Percentiles rank a stretch among this genome's conserved stretches.
Evolutionary conservation across 176 grass and related monocot species (phyloP).

Genomic region (Avena eriantha): DNA sequence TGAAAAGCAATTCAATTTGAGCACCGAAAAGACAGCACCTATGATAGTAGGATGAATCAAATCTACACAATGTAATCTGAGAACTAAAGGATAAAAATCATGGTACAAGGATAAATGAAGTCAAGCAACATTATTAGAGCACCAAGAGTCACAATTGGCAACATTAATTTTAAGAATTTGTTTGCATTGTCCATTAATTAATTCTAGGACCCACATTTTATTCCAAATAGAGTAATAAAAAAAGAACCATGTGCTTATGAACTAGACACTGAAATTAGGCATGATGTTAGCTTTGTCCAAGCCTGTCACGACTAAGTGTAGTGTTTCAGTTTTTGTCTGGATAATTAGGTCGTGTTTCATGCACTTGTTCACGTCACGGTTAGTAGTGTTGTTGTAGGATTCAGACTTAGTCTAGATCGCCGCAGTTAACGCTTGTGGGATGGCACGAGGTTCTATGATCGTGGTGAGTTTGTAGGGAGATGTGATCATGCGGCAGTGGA

Average conservation of each 20-base stretch:
- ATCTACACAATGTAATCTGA: background rate
- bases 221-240: background rate
- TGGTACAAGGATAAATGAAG: conserved; percentile 20
- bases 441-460: too few species aligned
- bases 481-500: too few species aligned
- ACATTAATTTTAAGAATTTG: conserved; percentile 40
- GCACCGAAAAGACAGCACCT: conserved; percentile 24
- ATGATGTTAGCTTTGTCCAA: too few species aligned
- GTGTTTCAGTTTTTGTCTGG: too few species aligned
- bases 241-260: too few species aligned
- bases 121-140: conserved; percentile 2
- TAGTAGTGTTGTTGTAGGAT: too few species aligned
- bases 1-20: conserved; percentile 2
- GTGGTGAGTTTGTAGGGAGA: too few species aligned
- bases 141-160: conserved; percentile 2
- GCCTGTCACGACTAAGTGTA: too few species aligned
- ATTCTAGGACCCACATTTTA: conserved; percentile 32
- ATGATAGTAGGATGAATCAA: conserved; percentile 21
- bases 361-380: too few species aligned
- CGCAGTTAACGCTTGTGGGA: too few species aligned
- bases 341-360: too few species aligned
- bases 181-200: conserved; percentile 19
- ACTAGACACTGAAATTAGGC: background rate
- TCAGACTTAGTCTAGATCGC: too few species aligned
- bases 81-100: conserved; percentile 17